These are phyloP conservation scores for Endotrypanum monterogeii DNA, from an alignment of 208 protist genomes.

Conservation along the genomic window DNA sequence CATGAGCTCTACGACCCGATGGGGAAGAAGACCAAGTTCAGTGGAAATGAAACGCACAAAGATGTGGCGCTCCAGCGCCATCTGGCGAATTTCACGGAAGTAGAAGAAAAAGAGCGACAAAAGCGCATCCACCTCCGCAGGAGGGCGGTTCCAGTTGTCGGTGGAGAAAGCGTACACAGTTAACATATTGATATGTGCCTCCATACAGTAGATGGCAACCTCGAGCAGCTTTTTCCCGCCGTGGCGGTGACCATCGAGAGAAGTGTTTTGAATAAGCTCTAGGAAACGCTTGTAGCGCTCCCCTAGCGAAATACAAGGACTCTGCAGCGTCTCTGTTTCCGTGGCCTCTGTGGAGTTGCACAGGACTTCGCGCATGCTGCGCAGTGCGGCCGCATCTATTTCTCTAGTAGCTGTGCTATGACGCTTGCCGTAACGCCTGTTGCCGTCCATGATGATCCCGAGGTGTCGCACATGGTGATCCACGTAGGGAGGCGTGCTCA, in stretches of 20 bases:
- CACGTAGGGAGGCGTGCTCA: background rate
- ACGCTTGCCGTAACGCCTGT: slow-evolving; percentile 68
- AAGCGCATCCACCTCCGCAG: slow-evolving; percentile 77
- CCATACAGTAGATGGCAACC: slow-evolving; percentile 70
- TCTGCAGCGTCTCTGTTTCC: background rate
- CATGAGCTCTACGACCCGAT: slow-evolving; percentile 67
- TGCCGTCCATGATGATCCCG: slow-evolving; percentile 93
- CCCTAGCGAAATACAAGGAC: slow-evolving; percentile 14
- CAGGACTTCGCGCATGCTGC: slow-evolving; percentile 17
- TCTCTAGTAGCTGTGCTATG: slow-evolving; percentile 5
- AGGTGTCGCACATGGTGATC: slow-evolving; percentile 72
- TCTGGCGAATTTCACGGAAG: slow-evolving; percentile 67
- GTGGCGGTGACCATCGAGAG: slow-evolving; percentile 75
- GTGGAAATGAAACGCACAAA: slow-evolving; percentile 89
- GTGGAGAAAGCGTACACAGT: slow-evolving; percentile 92
- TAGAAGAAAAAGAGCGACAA: slow-evolving; percentile 86
- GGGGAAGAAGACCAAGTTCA: slow-evolving; percentile 50
- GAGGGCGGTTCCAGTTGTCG: slow-evolving; percentile 84
- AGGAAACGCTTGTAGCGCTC: slow-evolving; percentile 32
- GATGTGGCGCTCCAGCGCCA: slow-evolving; percentile 60
- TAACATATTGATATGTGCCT: slow-evolving; percentile 67
- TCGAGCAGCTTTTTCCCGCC: slow-evolving; percentile 86
- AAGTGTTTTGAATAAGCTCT: slow-evolving; percentile 48
- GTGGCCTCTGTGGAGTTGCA: slow-evolving; percentile 5
- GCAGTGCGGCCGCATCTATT: slow-evolving; percentile 16